Conservation (phyloP, 1,139 yeast genomes). For the Chernovozyma sophiae-reginae region DNA sequence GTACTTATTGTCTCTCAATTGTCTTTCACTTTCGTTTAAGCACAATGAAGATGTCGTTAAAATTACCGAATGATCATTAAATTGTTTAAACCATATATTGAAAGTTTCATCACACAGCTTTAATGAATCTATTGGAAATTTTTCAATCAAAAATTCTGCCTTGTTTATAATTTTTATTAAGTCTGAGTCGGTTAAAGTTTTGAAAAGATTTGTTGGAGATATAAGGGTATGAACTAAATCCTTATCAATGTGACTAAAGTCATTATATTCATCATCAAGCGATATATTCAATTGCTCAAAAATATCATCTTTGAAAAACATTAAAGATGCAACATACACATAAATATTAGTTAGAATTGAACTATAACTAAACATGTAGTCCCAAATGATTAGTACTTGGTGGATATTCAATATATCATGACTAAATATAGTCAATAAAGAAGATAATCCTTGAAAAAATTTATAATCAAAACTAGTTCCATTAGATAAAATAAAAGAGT, state of each 20-base stretch:
- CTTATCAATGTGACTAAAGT: constrained; percentile 25
- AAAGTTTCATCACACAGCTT: constrained; percentile 22
- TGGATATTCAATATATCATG: constrained; percentile 59
- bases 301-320: constrained; percentile 38
- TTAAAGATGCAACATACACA: constrained; percentile 52
- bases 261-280: constrained; percentile 8
- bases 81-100: constrained; percentile 34
- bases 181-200: constrained; percentile 26
- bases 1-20: constrained; percentile 7
- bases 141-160: constrained; percentile 27
- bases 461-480: constrained; percentile 37
- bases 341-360: constrained; percentile 46
- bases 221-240: constrained; percentile 43
- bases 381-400: constrained; percentile 60
- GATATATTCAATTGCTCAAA: constrained; percentile 20
- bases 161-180: constrained; percentile 33
- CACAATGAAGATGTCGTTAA: constrained; percentile 18
- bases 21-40: constrained; percentile 2
- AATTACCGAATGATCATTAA: constrained; percentile 24
- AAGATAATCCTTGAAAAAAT: constrained; percentile 63
- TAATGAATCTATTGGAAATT: constrained; percentile 25
- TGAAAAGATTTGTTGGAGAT: constrained; percentile 32
- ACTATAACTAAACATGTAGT: constrained; percentile 49
- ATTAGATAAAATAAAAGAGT: constrained; percentile 21
- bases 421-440: constrained; percentile 71